Evolutionary conservation across 2,329 filamentous ascomycete genomes (phyloP), one percentile per base, ranked within the genome.

Genomic region (Aspergillus nomiae): DNA sequence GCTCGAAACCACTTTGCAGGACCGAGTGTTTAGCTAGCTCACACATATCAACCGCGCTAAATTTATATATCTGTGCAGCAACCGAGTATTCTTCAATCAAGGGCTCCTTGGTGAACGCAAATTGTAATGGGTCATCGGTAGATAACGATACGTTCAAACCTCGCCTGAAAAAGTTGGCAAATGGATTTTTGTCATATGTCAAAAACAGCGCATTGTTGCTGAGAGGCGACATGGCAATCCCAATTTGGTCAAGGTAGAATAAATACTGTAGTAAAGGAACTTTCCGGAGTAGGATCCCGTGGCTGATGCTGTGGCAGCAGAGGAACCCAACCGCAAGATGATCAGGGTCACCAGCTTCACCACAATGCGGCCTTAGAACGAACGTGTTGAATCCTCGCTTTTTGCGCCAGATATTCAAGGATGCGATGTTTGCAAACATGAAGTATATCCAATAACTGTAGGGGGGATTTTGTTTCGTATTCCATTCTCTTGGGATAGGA

Each of bases 361-460:
- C 95, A 73, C 94, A 98, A 78, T 99, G 95, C 11, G 95, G 95
- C 45, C 95, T 88, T 58, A 99, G 83, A 21, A 96, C 84, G 76
- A 99, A 96, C 0, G 95, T 99, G 77, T 96, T 99, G 85, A 98
- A 97, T 0, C 94, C 94, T 57, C 94, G 89, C 74, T 90, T 89
- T 74, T 92, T 94, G 50, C 95, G 89, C 90, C 92, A 97, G 63
- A 90, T 87, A 75, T 99, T 99, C 70, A 99, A 85, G 11, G 94
- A 97, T 0, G 90, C 86, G 77, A 97, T 92, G 77, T 99, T 99
- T 66, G 95, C 89, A 73, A 95, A 98, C 59, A 98, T 85, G 74
- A 97, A 96, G 80, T 99, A 99, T 74, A 98, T 91, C 95, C 95
- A 99, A 80, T 99, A 99, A 76, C 91, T 97, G 81, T 99, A 99